Base-by-base conservation (phyloP, 495 filamentous ascomycete genomes). In the Aspergillus cavernicola region DNA sequence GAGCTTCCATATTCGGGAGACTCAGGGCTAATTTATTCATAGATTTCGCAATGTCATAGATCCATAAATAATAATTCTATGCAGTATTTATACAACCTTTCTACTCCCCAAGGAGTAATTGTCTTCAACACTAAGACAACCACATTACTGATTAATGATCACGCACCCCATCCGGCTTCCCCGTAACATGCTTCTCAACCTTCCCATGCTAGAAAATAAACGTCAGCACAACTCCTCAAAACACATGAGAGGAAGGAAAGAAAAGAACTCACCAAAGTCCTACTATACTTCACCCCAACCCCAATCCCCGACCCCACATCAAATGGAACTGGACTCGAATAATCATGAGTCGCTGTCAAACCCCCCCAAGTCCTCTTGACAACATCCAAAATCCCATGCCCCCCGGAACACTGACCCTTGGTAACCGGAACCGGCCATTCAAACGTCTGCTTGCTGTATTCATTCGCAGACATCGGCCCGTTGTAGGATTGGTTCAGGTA, bases 1-100 rank as follows among this genome's bases (percentile, higher is more conserved):
- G 83, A 97, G 89, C 73, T 95, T 85, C 68, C 93, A 98, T 65
- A 67, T 97, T 58, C 97, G 96, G 68, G 82, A 93, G 33, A 44
- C 49, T 20, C 55, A 61, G 35, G 55, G 35, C 20, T 61, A 48
- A 24, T 15, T 28, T 32, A 6, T 39, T 35, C n/a, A 22, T 54
- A 32, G 9, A 46, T 41, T 39, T 15, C 40, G 18, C 93, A 90
- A 62, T 93, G 90, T 96, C 74, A 32, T 32, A 33, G 2, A 44
- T 44, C 10, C n/a, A 19, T 31, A 32, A 24, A 33, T 32, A 32
- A 12, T 31, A 31, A 29, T 44, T 31, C 9, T 31, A 1, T 93
- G 26, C 26, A 29, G 15, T 37, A 28, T 28, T 28, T 28, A 28
- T 28, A 28, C 24, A 28, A n/a, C n/a, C n/a, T n/a, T 28, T 28